Conservation (phyloP, 371 early-diverging fungal species). For the Mortierella sp. region DNA sequence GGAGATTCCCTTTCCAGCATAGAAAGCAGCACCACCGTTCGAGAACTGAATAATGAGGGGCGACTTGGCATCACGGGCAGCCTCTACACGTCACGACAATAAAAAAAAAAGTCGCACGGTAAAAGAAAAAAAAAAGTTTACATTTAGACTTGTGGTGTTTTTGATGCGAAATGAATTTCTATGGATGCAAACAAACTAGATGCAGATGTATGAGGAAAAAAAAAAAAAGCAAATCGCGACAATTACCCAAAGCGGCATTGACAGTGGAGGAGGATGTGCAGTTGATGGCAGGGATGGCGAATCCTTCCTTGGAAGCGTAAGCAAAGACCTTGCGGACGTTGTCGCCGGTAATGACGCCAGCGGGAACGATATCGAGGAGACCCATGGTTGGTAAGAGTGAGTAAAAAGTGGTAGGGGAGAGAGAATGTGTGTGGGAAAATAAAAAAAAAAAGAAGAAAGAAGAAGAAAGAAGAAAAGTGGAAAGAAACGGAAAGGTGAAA, state of each 20-base stretch:
- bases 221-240: not conserved
- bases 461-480: not conserved
- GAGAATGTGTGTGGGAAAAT: slow-evolving; percentile 15
- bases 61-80: slow-evolving; percentile 90
- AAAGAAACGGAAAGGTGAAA: not conserved
- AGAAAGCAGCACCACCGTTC: slow-evolving; percentile 90
- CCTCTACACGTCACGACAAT: slow-evolving; percentile 63
- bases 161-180: not conserved
- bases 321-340: slow-evolving; percentile 87
- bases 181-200: not conserved
- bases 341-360: slow-evolving; percentile 93
- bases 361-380: slow-evolving; percentile 84
- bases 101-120: slow-evolving; percentile 5
- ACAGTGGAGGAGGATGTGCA: slow-evolving; percentile 92
- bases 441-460: slow-evolving; percentile 16
- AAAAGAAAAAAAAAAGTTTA: not conserved
- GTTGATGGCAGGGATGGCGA: slow-evolving; percentile 95
- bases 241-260: slow-evolving; percentile 82
- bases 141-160: too few relatives aligned
- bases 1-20: slow-evolving; percentile 90
- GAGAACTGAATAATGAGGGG: slow-evolving; percentile 95
- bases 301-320: slow-evolving; percentile 85
- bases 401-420: not conserved
- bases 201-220: not conserved
- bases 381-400: slow-evolving; percentile 65